Conservation (phyloP, 495 filamentous ascomycete species). For the Penicillium egyptiacum region DNA sequence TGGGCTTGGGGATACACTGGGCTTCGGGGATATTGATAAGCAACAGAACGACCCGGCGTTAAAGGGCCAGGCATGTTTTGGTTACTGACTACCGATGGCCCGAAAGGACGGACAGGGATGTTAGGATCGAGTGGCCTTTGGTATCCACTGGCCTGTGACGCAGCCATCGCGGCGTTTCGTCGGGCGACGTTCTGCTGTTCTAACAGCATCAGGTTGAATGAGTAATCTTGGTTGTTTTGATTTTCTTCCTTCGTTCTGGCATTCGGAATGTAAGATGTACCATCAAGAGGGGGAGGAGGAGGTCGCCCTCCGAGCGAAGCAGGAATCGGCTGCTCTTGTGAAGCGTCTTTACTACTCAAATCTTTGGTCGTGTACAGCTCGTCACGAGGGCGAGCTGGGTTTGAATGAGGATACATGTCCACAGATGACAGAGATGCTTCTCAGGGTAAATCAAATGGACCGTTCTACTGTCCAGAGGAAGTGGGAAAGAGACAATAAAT, state of each 20-base stretch:
- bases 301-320: not conserved
- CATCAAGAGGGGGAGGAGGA: not conserved
- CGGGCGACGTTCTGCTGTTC: not conserved
- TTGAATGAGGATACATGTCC: not conserved
- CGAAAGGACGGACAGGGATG: not conserved
- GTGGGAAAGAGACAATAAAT: not conserved
- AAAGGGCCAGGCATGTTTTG: no score
- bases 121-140: not conserved
- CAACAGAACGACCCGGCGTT: not conserved
- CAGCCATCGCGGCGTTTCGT: not conserved
- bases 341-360: not conserved
- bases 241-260: not conserved
- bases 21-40: not conserved
- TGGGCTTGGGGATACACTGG: not conserved
- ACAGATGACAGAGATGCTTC: not conserved
- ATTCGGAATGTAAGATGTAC: not conserved
- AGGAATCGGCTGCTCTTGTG: not conserved
- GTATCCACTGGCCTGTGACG: not conserved
- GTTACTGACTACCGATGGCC: not conserved
- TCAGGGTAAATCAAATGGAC: not conserved
- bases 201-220: not conserved
- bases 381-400: not conserved
- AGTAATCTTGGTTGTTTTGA: not conserved
- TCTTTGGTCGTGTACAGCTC: slow-evolving; percentile 9
- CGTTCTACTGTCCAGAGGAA: not conserved